phyloP scores from a whole-genome alignment of 2,329 filamentous ascomycete genomes.

The Talaromyces funiculosus region DNA sequence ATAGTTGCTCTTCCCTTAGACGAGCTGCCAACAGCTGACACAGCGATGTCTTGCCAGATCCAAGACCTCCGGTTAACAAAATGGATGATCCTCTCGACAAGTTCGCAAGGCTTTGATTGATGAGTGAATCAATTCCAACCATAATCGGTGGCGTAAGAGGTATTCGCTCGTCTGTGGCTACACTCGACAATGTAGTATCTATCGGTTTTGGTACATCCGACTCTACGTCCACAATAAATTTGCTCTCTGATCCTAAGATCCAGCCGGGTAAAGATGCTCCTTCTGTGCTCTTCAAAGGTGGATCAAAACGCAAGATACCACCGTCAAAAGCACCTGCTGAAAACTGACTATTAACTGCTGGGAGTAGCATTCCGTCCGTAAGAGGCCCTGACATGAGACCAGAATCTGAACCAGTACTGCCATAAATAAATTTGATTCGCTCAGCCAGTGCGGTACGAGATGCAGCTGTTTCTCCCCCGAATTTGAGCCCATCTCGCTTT shows the following conservation, averaged over 20 bases:
- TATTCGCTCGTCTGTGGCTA: constrained; percentile 50
- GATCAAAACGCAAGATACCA: constrained; percentile 74
- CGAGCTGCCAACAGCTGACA: constrained; percentile 69
- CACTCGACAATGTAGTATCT: constrained; percentile 33
- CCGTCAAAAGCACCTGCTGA: constrained; percentile 67
- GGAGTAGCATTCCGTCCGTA: constrained; percentile 80
- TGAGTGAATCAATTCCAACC: constrained; percentile 76
- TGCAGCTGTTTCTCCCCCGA: constrained; percentile 79
- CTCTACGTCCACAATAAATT: constrained; percentile 69
- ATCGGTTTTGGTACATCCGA: constrained; percentile 62
- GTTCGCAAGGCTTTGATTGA: constrained; percentile 67
- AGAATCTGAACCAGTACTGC: constrained; percentile 40
- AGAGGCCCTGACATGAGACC: constrained; percentile 75
- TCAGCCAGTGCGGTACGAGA: constrained; percentile 71
- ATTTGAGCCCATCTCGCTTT: constrained; percentile 64
- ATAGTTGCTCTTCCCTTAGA: constrained; percentile 67
- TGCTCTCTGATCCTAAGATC: constrained; percentile 72
- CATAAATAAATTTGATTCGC: constrained; percentile 67
- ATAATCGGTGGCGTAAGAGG: constrained; percentile 53
- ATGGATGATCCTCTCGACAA: constrained; percentile 83
- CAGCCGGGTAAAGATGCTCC: constrained; percentile 47
- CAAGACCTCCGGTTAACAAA: constrained; percentile 79
- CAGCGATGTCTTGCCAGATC: constrained; percentile 82
- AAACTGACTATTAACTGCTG: constrained; percentile 52
- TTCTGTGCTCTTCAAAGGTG: constrained; percentile 37